Conservation (phyloP, 139 green algal species). For the Micractinium sp. region DNA sequence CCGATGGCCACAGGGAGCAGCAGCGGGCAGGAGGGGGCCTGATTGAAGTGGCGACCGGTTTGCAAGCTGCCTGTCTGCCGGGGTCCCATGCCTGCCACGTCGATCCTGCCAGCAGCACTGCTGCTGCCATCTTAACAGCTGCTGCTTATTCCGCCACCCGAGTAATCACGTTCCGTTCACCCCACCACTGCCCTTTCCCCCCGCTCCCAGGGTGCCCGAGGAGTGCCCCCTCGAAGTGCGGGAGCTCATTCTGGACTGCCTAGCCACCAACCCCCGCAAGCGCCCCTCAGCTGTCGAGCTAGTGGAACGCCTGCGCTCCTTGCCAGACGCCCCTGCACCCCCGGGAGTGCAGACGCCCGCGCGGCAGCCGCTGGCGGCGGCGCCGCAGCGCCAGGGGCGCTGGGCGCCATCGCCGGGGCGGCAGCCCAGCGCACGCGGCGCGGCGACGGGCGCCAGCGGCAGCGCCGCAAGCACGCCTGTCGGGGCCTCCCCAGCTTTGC, state of each 20-base stretch:
- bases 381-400: neutral
- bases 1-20: neutral
- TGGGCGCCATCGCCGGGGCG: neutral
- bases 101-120: too few relatives aligned
- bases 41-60: neutral
- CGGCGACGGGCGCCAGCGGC: neutral
- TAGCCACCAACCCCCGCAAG: conserved; percentile 24
- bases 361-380: neutral
- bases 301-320: conserved; percentile 24
- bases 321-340: neutral
- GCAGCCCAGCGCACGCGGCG: neutral
- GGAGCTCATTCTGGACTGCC: conserved; percentile 18
- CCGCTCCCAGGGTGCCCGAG: conserved; percentile 42
- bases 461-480: neutral
- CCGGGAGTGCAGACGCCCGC: neutral
- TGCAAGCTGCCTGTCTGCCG: neutral
- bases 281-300: conserved; percentile 41
- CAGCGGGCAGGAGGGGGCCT: neutral
- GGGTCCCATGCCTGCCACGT: neutral
- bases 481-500: neutral
- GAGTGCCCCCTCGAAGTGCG: conserved; percentile 43
- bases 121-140: too few relatives aligned
- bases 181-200: too few relatives aligned
- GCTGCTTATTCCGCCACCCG: too few relatives aligned
- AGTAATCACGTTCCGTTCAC: too few relatives aligned